These are phyloP conservation scores for Ceratocystis diversiconidia DNA, from an alignment of 2,329 filamentous ascomycete genomes.

Conservation along the genomic window DNA sequence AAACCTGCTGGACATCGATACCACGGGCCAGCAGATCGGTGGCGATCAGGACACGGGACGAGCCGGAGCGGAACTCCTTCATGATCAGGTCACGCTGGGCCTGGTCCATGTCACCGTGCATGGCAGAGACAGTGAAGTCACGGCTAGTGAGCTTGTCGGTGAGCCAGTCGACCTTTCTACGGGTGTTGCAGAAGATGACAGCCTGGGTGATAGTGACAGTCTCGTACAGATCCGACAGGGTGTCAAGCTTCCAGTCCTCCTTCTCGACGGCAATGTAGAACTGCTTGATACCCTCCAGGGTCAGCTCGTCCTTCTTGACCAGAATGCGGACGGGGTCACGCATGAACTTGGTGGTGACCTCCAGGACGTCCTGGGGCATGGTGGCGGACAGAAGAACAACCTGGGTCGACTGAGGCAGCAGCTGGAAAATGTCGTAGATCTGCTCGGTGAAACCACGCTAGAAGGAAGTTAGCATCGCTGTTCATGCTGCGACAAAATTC, in stretches of 20 bases:
- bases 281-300: slow-evolving; percentile 99
- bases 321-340: slow-evolving; percentile 96
- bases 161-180: slow-evolving; percentile 99
- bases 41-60: slow-evolving; percentile 95
- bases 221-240: slow-evolving; percentile 96
- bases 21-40: slow-evolving; percentile 96
- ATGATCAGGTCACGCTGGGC: slow-evolving; percentile 96
- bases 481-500: background rate
- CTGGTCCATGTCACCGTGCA: slow-evolving; percentile 99
- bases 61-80: slow-evolving; percentile 99
- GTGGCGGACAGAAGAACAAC: slow-evolving; percentile 96
- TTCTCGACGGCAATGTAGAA: slow-evolving; percentile 99
- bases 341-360: slow-evolving; percentile 99
- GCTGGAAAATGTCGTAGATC: slow-evolving; percentile 99
- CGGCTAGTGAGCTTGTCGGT: slow-evolving; percentile 97
- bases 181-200: slow-evolving; percentile 99
- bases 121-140: slow-evolving; percentile 98
- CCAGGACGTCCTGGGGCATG: slow-evolving; percentile 96
- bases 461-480: slow-evolving; percentile 26
- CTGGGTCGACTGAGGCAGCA: slow-evolving; percentile 94
- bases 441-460: slow-evolving; percentile 98
- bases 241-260: slow-evolving; percentile 99
- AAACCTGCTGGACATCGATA: slow-evolving; percentile 99
- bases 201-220: slow-evolving; percentile 98
- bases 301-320: slow-evolving; percentile 99